These are phyloP conservation scores for Plasmodium blacklocki DNA, from an alignment of 169 alveolate species.

Conservation along the genomic window DNA sequence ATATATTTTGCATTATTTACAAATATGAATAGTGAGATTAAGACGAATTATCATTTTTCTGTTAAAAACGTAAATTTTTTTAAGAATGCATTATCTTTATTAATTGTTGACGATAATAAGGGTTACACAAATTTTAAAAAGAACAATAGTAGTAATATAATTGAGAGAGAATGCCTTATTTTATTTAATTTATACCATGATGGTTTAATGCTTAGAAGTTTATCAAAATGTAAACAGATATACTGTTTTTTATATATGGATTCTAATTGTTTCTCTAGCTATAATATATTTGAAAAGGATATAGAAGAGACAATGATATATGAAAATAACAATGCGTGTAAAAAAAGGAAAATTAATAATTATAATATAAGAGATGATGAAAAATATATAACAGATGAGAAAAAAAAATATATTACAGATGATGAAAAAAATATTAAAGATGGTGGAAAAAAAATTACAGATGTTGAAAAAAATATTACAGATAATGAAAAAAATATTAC, in stretches of 20 bases:
- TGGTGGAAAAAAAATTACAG: neutral
- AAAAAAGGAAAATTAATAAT: neutral
- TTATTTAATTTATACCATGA: constrained; percentile 38
- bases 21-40: constrained; percentile 31
- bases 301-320: neutral
- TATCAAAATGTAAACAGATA: constrained; percentile 63
- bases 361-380: neutral
- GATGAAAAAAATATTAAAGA: neutral
- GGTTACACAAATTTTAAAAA: neutral
- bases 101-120: constrained; percentile 64
- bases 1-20: neutral
- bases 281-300: constrained; percentile 9
- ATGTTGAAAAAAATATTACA: neutral
- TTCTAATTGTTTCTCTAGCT: constrained; percentile 51
- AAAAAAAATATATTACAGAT: neutral
- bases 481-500: no score
- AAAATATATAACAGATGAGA: neutral
- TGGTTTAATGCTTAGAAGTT: constrained; percentile 68
- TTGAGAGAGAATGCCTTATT: constrained; percentile 29
- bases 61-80: constrained; percentile 64
- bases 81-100: constrained; percentile 58
- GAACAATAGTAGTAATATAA: neutral
- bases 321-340: no score
- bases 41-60: constrained; percentile 38
- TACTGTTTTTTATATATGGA: constrained; percentile 67